Percentiles rank a stretch among this genome's conserved stretches.
These are phyloP conservation scores for Neurospora sp. DNA, from an alignment of 495 filamentous ascomycete species.

Conservation along the genomic window DNA sequence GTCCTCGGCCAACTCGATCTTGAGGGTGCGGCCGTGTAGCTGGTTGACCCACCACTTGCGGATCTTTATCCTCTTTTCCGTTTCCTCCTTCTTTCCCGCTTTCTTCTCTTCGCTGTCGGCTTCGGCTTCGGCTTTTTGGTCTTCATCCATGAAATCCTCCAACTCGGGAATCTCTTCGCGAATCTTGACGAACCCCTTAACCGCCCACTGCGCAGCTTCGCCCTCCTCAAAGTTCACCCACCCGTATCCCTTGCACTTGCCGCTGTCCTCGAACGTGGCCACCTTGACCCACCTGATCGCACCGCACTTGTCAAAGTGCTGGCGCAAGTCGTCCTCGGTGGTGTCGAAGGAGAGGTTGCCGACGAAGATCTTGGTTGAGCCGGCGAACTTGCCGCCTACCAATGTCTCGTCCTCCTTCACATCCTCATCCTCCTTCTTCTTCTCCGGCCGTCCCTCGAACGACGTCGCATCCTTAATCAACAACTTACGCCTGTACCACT, in stretches of 20 bases:
- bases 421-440: constrained; percentile 24
- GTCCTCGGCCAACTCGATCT: constrained; percentile 91
- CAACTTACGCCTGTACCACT: constrained; percentile 63
- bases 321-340: constrained; percentile 67
- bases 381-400: constrained; percentile 1
- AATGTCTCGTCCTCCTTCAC: constrained; percentile 18
- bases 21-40: constrained; percentile 64
- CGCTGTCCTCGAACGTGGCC: constrained; percentile 91
- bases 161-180: constrained; percentile 44
- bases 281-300: constrained; percentile 68
- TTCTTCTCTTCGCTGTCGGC: no score
- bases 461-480: constrained; percentile 86
- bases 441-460: constrained; percentile 65
- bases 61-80: constrained; percentile 43
- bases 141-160: constrained; percentile 48
- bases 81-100: constrained; percentile 13
- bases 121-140: no score
- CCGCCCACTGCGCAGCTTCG: constrained; percentile 63
- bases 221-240: constrained; percentile 85
- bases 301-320: constrained; percentile 77
- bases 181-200: constrained; percentile 66
- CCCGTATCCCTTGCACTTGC: constrained; percentile 95
- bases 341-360: constrained; percentile 83
- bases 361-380: constrained; percentile 72
- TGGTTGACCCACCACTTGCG: constrained; percentile 75